Conservation (phyloP, 805 yeast genomes). For the Cyberlindnera maclurae region DNA sequence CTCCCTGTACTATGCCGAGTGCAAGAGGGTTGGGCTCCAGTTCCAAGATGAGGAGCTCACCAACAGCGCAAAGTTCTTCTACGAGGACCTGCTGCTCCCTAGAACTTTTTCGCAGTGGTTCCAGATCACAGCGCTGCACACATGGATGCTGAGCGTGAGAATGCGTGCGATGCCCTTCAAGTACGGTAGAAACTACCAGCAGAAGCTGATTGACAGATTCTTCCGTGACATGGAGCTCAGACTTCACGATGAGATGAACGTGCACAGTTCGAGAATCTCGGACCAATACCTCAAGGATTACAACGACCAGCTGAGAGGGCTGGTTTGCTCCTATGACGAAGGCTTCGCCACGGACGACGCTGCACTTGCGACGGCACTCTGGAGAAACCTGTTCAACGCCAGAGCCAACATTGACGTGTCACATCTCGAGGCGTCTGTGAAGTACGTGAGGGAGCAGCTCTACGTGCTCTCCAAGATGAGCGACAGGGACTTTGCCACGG, state of each 20-base stretch:
- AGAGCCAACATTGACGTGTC: constrained; percentile 73
- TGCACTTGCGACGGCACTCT: constrained; percentile 67
- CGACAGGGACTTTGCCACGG: constrained; percentile 91
- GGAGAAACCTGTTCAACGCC: constrained; percentile 91
- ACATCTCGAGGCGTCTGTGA: constrained; percentile 82
- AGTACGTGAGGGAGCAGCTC: constrained; percentile 82
- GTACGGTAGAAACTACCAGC: constrained; percentile 85
- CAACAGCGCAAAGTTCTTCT: constrained; percentile 75
- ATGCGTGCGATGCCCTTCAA: constrained; percentile 95
- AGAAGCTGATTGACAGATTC: constrained; percentile 80
- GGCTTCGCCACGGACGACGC: constrained; percentile 76
- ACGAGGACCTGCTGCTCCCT: constrained; percentile 75
- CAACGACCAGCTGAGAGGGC: constrained; percentile 84
- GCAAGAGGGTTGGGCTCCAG: constrained; percentile 78
- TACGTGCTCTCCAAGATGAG: constrained; percentile 80
- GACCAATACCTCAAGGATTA: constrained; percentile 86
- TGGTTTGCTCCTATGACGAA: constrained; percentile 87
- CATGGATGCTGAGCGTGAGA: constrained; percentile 89
- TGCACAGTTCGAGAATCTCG: constrained; percentile 71
- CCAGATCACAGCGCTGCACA: constrained; percentile 83
- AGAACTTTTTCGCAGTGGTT: constrained; percentile 93
- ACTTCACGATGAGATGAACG: constrained; percentile 79
- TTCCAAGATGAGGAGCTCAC: constrained; percentile 67
- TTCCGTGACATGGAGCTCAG: constrained; percentile 87
- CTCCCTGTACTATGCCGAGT: constrained; percentile 74